These are phyloP conservation scores for Auricularia heimuer DNA, from an alignment of 768 basidiomycete genomes.

Conservation along the genomic window DNA sequence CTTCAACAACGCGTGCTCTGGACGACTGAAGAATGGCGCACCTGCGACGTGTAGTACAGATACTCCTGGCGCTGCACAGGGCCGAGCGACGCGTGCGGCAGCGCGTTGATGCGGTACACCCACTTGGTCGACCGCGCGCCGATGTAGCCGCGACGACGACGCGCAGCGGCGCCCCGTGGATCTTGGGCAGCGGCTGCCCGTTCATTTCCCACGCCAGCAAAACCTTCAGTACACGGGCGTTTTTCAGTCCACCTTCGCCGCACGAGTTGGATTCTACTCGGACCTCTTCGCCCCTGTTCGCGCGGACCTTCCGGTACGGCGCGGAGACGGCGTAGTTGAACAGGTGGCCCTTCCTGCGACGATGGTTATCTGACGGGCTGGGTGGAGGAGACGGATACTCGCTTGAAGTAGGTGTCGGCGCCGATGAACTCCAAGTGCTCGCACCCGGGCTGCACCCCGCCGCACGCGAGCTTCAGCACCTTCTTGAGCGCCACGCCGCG, in stretches of 20 bases:
- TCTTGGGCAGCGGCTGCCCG: conserved; percentile 37
- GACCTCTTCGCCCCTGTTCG: conserved; percentile 15
- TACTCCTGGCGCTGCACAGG: conserved; percentile 47
- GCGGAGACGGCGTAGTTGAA: conserved; percentile 27
- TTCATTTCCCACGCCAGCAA: conserved; percentile 48
- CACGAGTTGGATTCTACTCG: neutral
- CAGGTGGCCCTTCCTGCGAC: conserved; percentile 25
- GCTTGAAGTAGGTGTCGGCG: conserved; percentile 51
- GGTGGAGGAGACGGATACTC: conserved; percentile 1
- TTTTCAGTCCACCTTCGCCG: too few relatives aligned
- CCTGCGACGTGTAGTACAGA: conserved; percentile 41
- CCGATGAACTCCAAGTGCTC: conserved; percentile 47
- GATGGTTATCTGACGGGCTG: conserved; percentile 8
- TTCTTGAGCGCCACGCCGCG: conserved; percentile 45
- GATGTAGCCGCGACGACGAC: conserved; percentile 42
- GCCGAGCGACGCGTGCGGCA: conserved; percentile 20
- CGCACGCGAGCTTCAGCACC: conserved; percentile 42
- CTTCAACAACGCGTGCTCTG: neutral
- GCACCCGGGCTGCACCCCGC: conserved; percentile 37
- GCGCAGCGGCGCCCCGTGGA: conserved; percentile 42
- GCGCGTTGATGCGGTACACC: conserved; percentile 42
- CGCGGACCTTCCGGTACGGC: conserved; percentile 32
- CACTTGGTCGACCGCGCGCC: conserved; percentile 47
- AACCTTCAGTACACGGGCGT: conserved; percentile 22
- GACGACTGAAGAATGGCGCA: conserved; percentile 6